These are phyloP conservation scores for Synchytrium microbalum DNA, from an alignment of 371 early-diverging fungal species.

Conservation along the genomic window DNA sequence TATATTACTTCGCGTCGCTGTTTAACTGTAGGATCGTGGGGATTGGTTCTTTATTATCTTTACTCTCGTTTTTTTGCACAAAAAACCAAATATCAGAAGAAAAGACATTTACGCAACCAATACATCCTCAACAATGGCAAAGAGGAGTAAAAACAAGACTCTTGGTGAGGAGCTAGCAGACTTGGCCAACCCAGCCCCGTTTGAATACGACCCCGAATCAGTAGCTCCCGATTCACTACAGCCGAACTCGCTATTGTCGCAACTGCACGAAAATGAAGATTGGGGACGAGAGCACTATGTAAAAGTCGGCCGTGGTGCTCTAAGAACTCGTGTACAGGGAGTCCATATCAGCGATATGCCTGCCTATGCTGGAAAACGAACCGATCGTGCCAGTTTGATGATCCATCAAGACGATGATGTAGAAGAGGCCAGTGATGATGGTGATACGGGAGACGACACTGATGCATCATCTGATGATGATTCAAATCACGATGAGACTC, in stretches of 20 bases:
- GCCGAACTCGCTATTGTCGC: slow-evolving; percentile 16
- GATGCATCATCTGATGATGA: neutral
- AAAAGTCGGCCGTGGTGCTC: slow-evolving; percentile 44
- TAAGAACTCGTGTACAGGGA: neutral
- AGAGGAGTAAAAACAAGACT: no score
- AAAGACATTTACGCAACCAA: no score
- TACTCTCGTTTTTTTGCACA: no score
- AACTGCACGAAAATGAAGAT: slow-evolving; percentile 26
- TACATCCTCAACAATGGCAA: no score
- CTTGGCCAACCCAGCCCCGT: slow-evolving; percentile 39
- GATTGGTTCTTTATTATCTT: no score
- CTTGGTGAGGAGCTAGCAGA: slow-evolving; percentile 26
- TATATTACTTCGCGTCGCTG: no score
- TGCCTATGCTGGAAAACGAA: slow-evolving; percentile 69
- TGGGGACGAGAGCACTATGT: slow-evolving; percentile 58
- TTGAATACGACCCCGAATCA: slow-evolving; percentile 34
- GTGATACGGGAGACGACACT: slow-evolving; percentile 17
- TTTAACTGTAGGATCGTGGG: no score
- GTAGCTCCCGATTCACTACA: slow-evolving; percentile 20
- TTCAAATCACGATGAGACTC: slow-evolving; percentile 15
- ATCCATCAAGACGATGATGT: slow-evolving; percentile 26
- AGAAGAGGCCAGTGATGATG: slow-evolving; percentile 32
- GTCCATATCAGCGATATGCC: slow-evolving; percentile 30
- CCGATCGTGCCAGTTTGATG: slow-evolving; percentile 52
- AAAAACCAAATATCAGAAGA: no score